Evolutionary conservation across 2,329 filamentous ascomycete genomes (phyloP).

Genomic region (Gaeumannomyces tritici): DNA sequence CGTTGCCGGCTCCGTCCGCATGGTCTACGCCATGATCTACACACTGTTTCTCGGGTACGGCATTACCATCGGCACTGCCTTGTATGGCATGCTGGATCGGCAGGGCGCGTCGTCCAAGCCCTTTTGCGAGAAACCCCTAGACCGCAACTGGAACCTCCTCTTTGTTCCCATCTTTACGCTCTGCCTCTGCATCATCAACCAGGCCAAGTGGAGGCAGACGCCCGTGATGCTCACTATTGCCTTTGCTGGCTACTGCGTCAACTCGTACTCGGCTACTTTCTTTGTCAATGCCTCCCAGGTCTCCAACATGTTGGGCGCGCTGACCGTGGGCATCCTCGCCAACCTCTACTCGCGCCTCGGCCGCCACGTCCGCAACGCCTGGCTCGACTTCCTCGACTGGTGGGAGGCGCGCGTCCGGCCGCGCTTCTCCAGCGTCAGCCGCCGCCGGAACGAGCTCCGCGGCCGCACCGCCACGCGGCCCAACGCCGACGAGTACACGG

Average conservation of each 20-base stretch:
- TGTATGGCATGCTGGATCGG: slow-evolving; percentile 52
- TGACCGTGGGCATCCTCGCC: slow-evolving; percentile 66
- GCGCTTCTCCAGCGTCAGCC: slow-evolving; percentile 7
- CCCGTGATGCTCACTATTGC: slow-evolving; percentile 70
- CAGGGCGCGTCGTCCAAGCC: slow-evolving; percentile 36
- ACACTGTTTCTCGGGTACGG: slow-evolving; percentile 64
- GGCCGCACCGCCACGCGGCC: background rate
- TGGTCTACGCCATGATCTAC: slow-evolving; percentile 68
- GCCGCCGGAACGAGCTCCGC: slow-evolving; percentile 1
- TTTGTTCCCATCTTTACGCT: slow-evolving; percentile 62
- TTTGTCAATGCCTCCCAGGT: slow-evolving; percentile 66
- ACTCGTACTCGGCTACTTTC: slow-evolving; percentile 58
- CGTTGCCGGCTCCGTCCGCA: slow-evolving; percentile 61
- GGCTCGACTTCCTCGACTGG: slow-evolving; percentile 39
- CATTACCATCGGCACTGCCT: slow-evolving; percentile 55
- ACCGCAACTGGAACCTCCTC: slow-evolving; percentile 33
- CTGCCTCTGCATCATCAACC: slow-evolving; percentile 52
- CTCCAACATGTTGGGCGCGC: slow-evolving; percentile 66
- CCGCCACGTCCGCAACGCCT: slow-evolving; percentile 44
- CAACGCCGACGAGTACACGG: background rate
- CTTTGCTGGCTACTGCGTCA: slow-evolving; percentile 64
- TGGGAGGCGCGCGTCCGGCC: slow-evolving; percentile 42
- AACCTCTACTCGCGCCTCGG: slow-evolving; percentile 70
- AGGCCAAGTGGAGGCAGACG: slow-evolving; percentile 69
- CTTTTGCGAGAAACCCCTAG: slow-evolving; percentile 31